phyloP scores from a whole-genome alignment of 805 yeast genomes.

The Saccharomycopsis fermentans region DNA sequence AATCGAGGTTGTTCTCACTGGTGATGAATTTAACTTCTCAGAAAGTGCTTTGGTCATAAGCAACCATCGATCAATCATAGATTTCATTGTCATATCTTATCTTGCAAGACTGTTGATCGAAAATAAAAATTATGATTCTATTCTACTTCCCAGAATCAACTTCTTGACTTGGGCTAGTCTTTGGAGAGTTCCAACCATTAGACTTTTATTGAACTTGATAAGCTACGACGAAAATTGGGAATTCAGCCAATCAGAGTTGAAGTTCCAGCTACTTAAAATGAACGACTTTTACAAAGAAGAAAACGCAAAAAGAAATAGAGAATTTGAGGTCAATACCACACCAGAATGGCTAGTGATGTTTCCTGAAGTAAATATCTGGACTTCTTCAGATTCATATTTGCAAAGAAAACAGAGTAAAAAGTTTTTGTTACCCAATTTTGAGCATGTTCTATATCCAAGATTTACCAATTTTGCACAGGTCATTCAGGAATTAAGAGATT shows the following conservation, averaged over 20 bases:
- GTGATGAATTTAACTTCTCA: slow-evolving; percentile 8
- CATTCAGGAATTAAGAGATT: slow-evolving; percentile 31
- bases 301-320: neutral
- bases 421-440: slow-evolving; percentile 49
- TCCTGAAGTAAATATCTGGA: slow-evolving; percentile 76
- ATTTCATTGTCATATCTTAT: slow-evolving; percentile 14
- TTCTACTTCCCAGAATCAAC: slow-evolving; percentile 33
- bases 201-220: slow-evolving; percentile 36
- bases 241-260: slow-evolving; percentile 27
- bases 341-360: slow-evolving; percentile 61
- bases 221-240: slow-evolving; percentile 65
- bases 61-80: slow-evolving; percentile 14
- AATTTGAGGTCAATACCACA: slow-evolving; percentile 25
- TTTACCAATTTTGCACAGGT: slow-evolving; percentile 48
- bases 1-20: slow-evolving; percentile 13
- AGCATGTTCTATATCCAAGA: slow-evolving; percentile 68
- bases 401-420: slow-evolving; percentile 48
- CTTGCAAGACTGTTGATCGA: slow-evolving; percentile 5
- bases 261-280: slow-evolving; percentile 20
- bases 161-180: slow-evolving; percentile 65
- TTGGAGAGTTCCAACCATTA: slow-evolving; percentile 50
- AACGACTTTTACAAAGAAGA: neutral
- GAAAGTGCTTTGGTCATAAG: slow-evolving; percentile 13
- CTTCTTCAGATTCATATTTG: slow-evolving; percentile 32
- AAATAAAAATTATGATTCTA: neutral